These are phyloP conservation scores for Apiospora phragmitis DNA, from an alignment of 2,329 filamentous ascomycete species.

Conservation along the genomic window DNA sequence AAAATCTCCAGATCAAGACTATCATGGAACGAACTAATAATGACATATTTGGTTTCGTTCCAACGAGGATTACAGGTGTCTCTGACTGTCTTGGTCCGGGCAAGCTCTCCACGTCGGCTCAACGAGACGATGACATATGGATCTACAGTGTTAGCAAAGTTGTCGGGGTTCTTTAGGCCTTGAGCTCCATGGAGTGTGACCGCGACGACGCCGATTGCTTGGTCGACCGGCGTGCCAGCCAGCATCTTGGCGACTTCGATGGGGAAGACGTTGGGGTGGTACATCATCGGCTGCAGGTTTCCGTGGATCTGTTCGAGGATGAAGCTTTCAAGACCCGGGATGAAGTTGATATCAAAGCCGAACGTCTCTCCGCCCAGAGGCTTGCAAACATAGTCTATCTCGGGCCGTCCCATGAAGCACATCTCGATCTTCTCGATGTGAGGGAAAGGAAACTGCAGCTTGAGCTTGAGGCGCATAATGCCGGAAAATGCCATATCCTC, in stretches of 20 bases:
- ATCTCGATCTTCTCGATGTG: slow-evolving; percentile 95
- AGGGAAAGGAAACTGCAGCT: slow-evolving; percentile 93
- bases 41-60: slow-evolving; percentile 96
- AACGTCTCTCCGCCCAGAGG: slow-evolving; percentile 93
- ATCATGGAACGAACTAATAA: slow-evolving; percentile 89
- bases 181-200: slow-evolving; percentile 89
- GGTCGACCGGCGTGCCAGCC: slow-evolving; percentile 88
- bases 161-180: slow-evolving; percentile 92
- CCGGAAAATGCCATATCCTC: slow-evolving; percentile 97
- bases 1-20: slow-evolving; percentile 80
- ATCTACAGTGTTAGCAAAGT: slow-evolving; percentile 87
- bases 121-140: slow-evolving; percentile 85
- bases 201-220: slow-evolving; percentile 91
- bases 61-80: slow-evolving; percentile 87
- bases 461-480: slow-evolving; percentile 95
- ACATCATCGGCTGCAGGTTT: slow-evolving; percentile 96
- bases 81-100: slow-evolving; percentile 82
- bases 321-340: slow-evolving; percentile 89
- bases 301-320: slow-evolving; percentile 96
- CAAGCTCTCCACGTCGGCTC: slow-evolving; percentile 79
- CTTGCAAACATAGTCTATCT: slow-evolving; percentile 97
- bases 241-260: slow-evolving; percentile 99
- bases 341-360: slow-evolving; percentile 98
- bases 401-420: slow-evolving; percentile 86
- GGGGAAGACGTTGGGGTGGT: slow-evolving; percentile 94